phyloP scores from a whole-genome alignment of 176 grass and related monocot species.

The Coix lacrymajobi region DNA sequence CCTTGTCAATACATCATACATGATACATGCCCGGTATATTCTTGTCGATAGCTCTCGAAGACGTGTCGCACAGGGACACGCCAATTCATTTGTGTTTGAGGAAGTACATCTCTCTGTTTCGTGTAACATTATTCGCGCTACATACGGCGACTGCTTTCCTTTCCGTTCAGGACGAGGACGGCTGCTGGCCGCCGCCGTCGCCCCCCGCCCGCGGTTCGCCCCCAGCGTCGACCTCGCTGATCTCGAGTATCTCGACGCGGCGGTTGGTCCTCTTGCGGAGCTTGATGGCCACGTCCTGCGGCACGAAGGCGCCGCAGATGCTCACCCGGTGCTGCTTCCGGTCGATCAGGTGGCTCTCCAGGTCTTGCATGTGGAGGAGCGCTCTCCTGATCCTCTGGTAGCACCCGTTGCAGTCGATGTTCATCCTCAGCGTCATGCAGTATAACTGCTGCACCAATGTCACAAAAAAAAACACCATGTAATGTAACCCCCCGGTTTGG shows the following conservation, averaged over 20 bases:
- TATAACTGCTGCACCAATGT: conserved; percentile 30
- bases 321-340: conserved; percentile 61
- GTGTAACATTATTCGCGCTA: too few relatives aligned
- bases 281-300: conserved; percentile 80
- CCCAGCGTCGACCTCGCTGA: conserved; percentile 60
- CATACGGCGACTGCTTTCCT: too few relatives aligned
- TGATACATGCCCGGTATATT: too few relatives aligned
- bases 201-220: background rate
- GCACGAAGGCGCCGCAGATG: conserved; percentile 49
- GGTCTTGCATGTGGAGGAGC: conserved; percentile 69
- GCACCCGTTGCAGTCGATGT: conserved; percentile 77
- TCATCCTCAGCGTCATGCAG: conserved; percentile 71
- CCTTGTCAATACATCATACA: too few relatives aligned
- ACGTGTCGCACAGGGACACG: too few relatives aligned
- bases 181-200: background rate
- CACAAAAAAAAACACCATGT: background rate
- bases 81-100: too few relatives aligned
- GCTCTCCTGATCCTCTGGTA: conserved; percentile 55
- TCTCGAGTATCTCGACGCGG: conserved; percentile 74
- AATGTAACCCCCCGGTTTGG: background rate
- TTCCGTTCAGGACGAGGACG: background rate
- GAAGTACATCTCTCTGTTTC: too few relatives aligned
- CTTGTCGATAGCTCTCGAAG: too few relatives aligned
- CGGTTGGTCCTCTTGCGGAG: conserved; percentile 72
- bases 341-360: conserved; percentile 67